Conservation (phyloP, 2,329 filamentous ascomycete species). For the Sclerotinia glacialis region DNA sequence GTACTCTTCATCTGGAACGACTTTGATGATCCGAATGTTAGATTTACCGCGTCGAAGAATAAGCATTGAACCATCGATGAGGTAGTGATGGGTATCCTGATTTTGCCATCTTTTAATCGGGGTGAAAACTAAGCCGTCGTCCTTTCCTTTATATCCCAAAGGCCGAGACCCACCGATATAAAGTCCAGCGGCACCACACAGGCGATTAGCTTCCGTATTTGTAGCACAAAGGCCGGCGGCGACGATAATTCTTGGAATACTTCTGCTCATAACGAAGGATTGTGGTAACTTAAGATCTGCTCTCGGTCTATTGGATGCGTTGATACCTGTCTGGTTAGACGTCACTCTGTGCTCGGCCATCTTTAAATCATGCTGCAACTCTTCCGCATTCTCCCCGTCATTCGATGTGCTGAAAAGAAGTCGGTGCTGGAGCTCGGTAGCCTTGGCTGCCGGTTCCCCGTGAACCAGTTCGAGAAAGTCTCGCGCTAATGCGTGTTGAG, state of each 20-base stretch:
- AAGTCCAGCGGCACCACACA: slow-evolving; percentile 54
- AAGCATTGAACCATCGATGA: slow-evolving; percentile 58
- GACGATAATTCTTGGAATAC: slow-evolving; percentile 57
- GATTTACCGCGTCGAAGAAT: slow-evolving; percentile 63
- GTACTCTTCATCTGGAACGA: slow-evolving; percentile 53
- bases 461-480: slow-evolving; percentile 83
- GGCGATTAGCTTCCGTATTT: slow-evolving; percentile 55
- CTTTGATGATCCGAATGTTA: slow-evolving; percentile 59
- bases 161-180: slow-evolving; percentile 58
- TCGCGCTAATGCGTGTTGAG: slow-evolving; percentile 78
- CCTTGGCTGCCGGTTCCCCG: slow-evolving; percentile 60
- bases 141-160: slow-evolving; percentile 43
- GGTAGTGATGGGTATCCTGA: slow-evolving; percentile 56
- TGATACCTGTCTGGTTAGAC: slow-evolving; percentile 19
- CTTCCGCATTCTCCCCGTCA: slow-evolving; percentile 26
- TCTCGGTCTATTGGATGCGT: slow-evolving; percentile 49
- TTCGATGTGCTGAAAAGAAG: slow-evolving; percentile 45
- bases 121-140: slow-evolving; percentile 57
- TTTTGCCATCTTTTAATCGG: slow-evolving; percentile 59
- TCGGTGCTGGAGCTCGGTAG: slow-evolving; percentile 56
- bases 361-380: background rate
- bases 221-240: slow-evolving; percentile 59
- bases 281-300: slow-evolving; percentile 58
- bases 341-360: background rate
- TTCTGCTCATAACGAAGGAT: slow-evolving; percentile 52